A percentile compares a stretch with the other conserved stretches of the same genome.
These are phyloP conservation scores for Lentinula aciculospora DNA, from an alignment of 768 basidiomycete genomes.

Conservation along the genomic window DNA sequence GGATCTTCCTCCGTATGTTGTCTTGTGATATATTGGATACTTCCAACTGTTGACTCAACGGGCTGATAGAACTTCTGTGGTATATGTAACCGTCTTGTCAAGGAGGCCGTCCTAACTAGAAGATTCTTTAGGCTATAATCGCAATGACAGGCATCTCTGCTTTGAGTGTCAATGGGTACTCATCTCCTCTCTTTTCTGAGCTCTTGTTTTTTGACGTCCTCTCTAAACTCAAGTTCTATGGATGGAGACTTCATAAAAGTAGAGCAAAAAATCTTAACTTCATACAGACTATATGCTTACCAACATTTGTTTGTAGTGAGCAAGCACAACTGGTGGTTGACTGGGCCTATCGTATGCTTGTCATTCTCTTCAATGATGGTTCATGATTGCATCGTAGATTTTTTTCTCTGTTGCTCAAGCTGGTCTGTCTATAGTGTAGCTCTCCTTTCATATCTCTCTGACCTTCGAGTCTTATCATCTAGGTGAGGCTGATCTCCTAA, in stretches of 20 bases:
- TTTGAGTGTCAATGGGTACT: constrained; percentile 10
- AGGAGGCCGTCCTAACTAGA: no score
- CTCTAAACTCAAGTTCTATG: neutral
- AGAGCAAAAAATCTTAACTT: neutral
- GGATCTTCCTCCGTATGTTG: neutral
- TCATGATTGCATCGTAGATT: neutral
- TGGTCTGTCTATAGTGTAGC: neutral
- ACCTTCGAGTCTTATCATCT: no score
- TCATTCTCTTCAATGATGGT: neutral
- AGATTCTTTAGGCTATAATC: neutral
- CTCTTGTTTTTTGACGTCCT: neutral
- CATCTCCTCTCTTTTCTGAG: neutral
- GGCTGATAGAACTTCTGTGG: neutral
- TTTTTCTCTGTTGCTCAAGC: neutral
- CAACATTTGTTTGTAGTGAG: constrained; percentile 1
- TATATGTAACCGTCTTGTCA: neutral
- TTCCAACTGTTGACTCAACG: neutral
- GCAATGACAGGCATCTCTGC: constrained; percentile 9
- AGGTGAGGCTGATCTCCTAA: no score
- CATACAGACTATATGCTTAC: neutral
- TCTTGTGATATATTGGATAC: neutral
- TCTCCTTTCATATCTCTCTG: no score
- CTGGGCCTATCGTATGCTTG: constrained; percentile 6
- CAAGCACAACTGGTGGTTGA: constrained; percentile 11
- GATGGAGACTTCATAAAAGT: neutral